Conservation (phyloP, 2,329 filamentous ascomycete genomes). For the Lasiodiplodia sp. region DNA sequence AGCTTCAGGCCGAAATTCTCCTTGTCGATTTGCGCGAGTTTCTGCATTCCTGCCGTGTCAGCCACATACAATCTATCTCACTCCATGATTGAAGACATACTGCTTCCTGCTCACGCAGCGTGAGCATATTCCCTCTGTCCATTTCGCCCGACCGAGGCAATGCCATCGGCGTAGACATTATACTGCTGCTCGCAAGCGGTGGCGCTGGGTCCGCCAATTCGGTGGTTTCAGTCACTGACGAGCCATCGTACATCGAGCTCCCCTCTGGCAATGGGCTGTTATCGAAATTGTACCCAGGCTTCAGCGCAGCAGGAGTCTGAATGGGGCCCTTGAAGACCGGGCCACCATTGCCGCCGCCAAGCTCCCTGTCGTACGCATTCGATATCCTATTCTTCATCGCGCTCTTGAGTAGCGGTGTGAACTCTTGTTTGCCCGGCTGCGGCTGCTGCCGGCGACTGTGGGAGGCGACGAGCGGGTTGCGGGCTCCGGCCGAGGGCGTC, state of each 20-base stretch:
- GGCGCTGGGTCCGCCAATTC: conserved; percentile 70
- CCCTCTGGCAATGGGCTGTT: conserved; percentile 81
- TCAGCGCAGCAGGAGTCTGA: conserved; percentile 74
- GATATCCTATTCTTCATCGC: conserved; percentile 73
- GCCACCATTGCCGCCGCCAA: conserved; percentile 41
- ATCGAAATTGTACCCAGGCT: conserved; percentile 68
- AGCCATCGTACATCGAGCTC: conserved; percentile 66
- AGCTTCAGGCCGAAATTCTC: conserved; percentile 97
- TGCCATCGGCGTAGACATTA: conserved; percentile 80
- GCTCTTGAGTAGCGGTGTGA: conserved; percentile 90
- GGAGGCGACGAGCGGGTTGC: conserved; percentile 67
- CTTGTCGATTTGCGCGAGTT: conserved; percentile 94
- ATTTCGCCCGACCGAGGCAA: conserved; percentile 71
- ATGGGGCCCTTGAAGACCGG: conserved; percentile 36
- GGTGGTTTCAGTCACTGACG: background rate
- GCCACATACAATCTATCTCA: background rate
- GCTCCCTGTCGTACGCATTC: conserved; percentile 44
- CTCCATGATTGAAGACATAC: conserved; percentile 53
- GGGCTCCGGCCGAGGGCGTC: conserved; percentile 71
- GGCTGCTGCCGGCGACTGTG: conserved; percentile 55
- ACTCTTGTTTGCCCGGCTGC: conserved; percentile 71
- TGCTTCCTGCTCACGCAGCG: conserved; percentile 91
- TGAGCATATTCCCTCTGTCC: conserved; percentile 88
- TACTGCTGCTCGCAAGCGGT: conserved; percentile 78
- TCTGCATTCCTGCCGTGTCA: conserved; percentile 47